Evolutionary conservation across 129 eudicot species (phyloP).

Genomic region (Scalesia atractyloides): DNA sequence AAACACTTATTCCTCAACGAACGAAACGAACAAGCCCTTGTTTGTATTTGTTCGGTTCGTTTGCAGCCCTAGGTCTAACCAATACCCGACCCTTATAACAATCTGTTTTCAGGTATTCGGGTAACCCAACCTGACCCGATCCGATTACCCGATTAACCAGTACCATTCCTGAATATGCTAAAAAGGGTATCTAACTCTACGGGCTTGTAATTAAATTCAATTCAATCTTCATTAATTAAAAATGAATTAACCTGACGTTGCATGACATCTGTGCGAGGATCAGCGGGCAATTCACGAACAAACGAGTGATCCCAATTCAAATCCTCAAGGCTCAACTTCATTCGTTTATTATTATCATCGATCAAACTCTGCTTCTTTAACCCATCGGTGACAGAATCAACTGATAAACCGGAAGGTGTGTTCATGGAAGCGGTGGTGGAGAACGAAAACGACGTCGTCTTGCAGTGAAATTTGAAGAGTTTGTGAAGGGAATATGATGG

Average conservation of each 20-base stretch:
- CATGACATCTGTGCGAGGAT: conserved; percentile 67
- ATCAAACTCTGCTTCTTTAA: conserved; percentile 54
- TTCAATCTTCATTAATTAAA: no score
- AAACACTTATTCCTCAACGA: no score
- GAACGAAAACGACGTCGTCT: conserved; percentile 10
- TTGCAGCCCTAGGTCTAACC: no score
- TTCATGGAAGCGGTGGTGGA: conserved; percentile 48
- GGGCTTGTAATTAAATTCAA: no score
- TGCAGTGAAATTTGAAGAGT: conserved; percentile 24
- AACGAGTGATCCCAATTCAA: conserved; percentile 90
- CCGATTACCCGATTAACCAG: no score
- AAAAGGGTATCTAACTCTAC: no score
- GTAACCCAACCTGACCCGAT: no score
- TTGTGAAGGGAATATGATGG: conserved; percentile 27
- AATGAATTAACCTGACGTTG: conserved; percentile 66
- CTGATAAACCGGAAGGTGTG: conserved; percentile 25
- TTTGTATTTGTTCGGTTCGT: no score
- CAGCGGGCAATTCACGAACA: conserved; percentile 90
- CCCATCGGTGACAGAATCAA: conserved; percentile 58
- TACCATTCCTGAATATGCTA: no score
- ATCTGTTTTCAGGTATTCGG: no score
- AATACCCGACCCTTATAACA: no score
- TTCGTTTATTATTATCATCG: conserved; percentile 21
- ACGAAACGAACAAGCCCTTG: no score
- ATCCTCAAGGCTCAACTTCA: conserved; percentile 66